These are phyloP conservation scores for Verticillium tricorpus DNA, from an alignment of 2,329 filamentous ascomycete genomes.

Conservation along the genomic window DNA sequence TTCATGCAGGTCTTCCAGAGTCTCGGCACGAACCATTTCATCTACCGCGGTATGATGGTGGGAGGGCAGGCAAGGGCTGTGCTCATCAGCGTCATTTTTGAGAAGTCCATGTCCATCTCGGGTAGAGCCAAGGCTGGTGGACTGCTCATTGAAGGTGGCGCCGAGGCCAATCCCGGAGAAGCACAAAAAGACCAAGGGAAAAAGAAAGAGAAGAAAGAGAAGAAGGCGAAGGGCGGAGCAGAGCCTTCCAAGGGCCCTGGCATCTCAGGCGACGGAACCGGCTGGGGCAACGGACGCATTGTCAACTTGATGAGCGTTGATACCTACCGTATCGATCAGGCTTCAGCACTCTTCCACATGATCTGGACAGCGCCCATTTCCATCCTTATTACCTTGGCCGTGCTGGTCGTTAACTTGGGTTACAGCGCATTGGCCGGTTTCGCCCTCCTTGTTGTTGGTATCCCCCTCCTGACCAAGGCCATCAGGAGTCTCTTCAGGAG, in stretches of 20 bases:
- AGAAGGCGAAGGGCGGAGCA: conserved; percentile 25
- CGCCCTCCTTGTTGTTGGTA: conserved; percentile 69
- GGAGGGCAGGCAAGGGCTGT: conserved; percentile 79
- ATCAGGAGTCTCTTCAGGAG: conserved; percentile 73
- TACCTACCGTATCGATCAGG: conserved; percentile 87
- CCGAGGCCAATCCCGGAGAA: conserved; percentile 44
- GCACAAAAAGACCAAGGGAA: conserved; percentile 30
- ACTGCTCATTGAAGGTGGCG: conserved; percentile 40
- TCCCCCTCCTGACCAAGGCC: conserved; percentile 72
- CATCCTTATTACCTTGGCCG: conserved; percentile 70
- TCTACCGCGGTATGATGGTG: conserved; percentile 88
- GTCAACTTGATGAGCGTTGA: conserved; percentile 94
- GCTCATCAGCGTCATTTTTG: conserved; percentile 82
- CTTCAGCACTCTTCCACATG: conserved; percentile 84
- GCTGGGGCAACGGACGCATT: conserved; percentile 90
- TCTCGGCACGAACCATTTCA: conserved; percentile 80
- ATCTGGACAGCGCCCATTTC: conserved; percentile 82
- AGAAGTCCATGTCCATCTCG: conserved; percentile 87
- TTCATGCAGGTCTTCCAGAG: conserved; percentile 82
- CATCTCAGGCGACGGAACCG: conserved; percentile 64
- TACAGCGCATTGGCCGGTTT: conserved; percentile 91
- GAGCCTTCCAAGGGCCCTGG: conserved; percentile 37
- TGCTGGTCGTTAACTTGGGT: conserved; percentile 81
- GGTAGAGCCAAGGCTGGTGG: conserved; percentile 84
- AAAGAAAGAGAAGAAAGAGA: conserved; percentile 29